These are phyloP conservation scores for Stachybotrys chartarum DNA, from an alignment of 2,329 filamentous ascomycete species.

Conservation along the genomic window DNA sequence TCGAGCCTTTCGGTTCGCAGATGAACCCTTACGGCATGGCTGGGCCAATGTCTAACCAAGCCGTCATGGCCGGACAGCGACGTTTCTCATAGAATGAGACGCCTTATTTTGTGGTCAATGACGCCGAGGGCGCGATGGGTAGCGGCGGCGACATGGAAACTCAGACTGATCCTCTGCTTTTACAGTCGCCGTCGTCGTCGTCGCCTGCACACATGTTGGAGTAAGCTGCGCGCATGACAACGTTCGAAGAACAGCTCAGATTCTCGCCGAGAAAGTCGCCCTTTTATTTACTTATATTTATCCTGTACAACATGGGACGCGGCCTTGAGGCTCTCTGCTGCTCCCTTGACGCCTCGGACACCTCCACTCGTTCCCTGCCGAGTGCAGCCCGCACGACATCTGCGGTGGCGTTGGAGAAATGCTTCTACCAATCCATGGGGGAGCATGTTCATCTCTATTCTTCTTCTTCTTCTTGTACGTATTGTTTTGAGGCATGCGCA, in stretches of 20 bases:
- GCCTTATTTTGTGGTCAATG: background rate
- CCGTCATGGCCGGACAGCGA: conserved; percentile 49
- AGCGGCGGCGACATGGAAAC: no score
- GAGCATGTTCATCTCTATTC: conserved; percentile 4
- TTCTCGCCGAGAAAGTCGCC: background rate
- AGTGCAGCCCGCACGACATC: background rate
- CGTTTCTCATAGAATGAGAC: conserved; percentile 46
- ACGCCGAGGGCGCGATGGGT: no score
- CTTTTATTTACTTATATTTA: conserved; percentile 13
- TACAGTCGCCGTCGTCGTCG: no score
- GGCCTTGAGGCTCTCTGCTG: no score
- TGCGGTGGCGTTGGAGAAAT: background rate
- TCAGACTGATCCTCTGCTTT: no score
- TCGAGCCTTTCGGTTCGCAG: conserved; percentile 47
- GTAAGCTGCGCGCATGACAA: background rate
- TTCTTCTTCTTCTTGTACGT: conserved; percentile 24
- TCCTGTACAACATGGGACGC: conserved; percentile 19
- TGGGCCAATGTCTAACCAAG: conserved; percentile 42
- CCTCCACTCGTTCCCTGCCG: no score
- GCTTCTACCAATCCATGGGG: background rate
- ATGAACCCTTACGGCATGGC: conserved; percentile 56
- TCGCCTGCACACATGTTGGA: no score
- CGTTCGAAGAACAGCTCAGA: background rate
- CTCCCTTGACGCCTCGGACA: no score
- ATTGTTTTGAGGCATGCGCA: conserved; percentile 35